Percentiles rank a stretch among this genome's conserved stretches.
phyloP scores from a whole-genome alignment of 495 filamentous ascomycete genomes.

The Cudoniella acicularis region DNA sequence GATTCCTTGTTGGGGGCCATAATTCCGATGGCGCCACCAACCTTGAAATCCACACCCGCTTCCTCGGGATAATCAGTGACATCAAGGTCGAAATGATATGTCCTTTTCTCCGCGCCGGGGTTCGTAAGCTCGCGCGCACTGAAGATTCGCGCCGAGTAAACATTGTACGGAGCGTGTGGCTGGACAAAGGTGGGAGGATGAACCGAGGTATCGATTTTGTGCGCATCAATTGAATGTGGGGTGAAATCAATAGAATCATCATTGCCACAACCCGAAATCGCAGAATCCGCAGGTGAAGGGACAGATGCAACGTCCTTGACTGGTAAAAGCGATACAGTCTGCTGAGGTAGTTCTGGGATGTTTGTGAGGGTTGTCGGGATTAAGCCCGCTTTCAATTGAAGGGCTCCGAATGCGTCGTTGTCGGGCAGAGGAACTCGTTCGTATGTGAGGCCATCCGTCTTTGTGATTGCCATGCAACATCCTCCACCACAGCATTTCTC shows the following conservation, averaged over 20 bases:
- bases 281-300: conserved; percentile 12
- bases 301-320: conserved; percentile 21
- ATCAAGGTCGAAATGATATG: conserved; percentile 95
- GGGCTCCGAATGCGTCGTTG: conserved; percentile 77
- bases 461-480: conserved; percentile 72
- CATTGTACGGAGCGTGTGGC: conserved; percentile 90
- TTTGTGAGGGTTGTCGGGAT: conserved; percentile 70
- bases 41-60: conserved; percentile 86
- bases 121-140: conserved; percentile 82
- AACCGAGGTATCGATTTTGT: conserved; percentile 37
- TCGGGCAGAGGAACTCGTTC: conserved; percentile 64
- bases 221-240: conserved; percentile 31
- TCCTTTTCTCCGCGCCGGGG: conserved; percentile 91
- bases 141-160: conserved; percentile 80
- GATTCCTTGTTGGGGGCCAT: conserved; percentile 78
- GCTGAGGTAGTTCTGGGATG: conserved; percentile 64
- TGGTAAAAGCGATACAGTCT: conserved; percentile 65
- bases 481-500: conserved; percentile 89
- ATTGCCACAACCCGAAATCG: conserved; percentile 1
- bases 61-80: conserved; percentile 92
- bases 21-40: conserved; percentile 92
- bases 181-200: conserved; percentile 88
- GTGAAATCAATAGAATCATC: conserved; percentile 37
- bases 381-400: conserved; percentile 70
- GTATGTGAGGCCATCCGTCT: conserved; percentile 48